These are phyloP conservation scores for Allantophomopsis cytisporea DNA, from an alignment of 2,329 filamentous ascomycete species.

Conservation along the genomic window DNA sequence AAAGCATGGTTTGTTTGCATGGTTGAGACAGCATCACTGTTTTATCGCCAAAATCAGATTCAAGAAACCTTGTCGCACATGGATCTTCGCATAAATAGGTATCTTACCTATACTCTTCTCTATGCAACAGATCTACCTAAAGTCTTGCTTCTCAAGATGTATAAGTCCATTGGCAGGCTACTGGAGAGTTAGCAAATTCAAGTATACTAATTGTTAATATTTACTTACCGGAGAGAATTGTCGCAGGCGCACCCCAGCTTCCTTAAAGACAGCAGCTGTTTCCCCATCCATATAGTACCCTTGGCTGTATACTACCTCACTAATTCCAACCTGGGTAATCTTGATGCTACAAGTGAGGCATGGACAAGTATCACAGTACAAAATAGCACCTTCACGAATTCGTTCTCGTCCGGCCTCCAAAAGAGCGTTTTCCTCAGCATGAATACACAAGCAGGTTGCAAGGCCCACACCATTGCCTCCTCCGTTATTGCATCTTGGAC, in stretches of 20 bases:
- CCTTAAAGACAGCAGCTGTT: slow-evolving; percentile 67
- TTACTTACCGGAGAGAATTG: slow-evolving; percentile 72
- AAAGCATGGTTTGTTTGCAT: too few relatives aligned
- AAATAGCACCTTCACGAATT: slow-evolving; percentile 65
- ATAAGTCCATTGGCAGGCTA: slow-evolving; percentile 52
- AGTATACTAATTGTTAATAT: slow-evolving; percentile 1
- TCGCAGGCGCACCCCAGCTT: slow-evolving; percentile 72
- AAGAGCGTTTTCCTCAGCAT: slow-evolving; percentile 94
- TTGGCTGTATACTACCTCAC: slow-evolving; percentile 88
- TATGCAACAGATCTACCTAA: too few relatives aligned
- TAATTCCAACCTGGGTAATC: slow-evolving; percentile 91
- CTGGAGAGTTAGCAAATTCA: slow-evolving; percentile 4
- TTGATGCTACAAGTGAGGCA: slow-evolving; percentile 98
- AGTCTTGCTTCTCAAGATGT: slow-evolving; percentile 35
- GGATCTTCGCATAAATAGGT: too few relatives aligned
- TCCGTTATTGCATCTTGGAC: slow-evolving; percentile 71
- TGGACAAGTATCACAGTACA: slow-evolving; percentile 95
- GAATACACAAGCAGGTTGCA: slow-evolving; percentile 86
- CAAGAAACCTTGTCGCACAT: too few relatives aligned
- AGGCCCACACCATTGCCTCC: slow-evolving; percentile 57
- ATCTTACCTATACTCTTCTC: too few relatives aligned
- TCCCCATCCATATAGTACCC: slow-evolving; percentile 89
- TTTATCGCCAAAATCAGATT: too few relatives aligned
- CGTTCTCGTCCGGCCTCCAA: slow-evolving; percentile 87
- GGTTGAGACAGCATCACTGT: too few relatives aligned